Percentiles rank a stretch among this genome's conserved stretches.
These are phyloP conservation scores for Falciphora oryzae DNA, from an alignment of 2,329 filamentous ascomycete genomes.

Conservation along the genomic window DNA sequence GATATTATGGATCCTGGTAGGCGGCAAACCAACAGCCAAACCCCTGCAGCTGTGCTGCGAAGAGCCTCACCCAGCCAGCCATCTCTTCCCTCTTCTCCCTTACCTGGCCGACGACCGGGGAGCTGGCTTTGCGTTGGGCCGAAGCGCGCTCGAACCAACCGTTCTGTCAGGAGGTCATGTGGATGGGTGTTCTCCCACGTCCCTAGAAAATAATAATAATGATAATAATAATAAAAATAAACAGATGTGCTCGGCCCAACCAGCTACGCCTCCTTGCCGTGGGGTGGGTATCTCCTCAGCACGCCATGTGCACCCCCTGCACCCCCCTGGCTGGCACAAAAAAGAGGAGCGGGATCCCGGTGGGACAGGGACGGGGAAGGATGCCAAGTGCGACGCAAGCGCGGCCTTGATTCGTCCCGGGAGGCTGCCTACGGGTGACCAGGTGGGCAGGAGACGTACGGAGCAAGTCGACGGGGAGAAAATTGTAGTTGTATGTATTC, in stretches of 20 bases:
- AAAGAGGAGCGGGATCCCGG: not conserved
- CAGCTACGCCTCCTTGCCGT: not conserved
- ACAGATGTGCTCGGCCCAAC: not conserved
- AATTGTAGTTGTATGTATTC: not conserved
- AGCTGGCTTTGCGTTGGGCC: not conserved
- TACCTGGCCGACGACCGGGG: not conserved
- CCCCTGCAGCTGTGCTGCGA: no score
- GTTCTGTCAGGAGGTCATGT: not conserved
- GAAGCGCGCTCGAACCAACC: not conserved
- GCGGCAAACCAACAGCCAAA: not conserved
- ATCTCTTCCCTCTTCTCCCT: not conserved
- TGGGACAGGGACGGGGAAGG: not conserved
- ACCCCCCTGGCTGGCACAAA: not conserved
- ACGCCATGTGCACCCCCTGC: not conserved
- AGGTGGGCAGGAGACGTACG: not conserved
- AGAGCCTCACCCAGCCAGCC: not conserved
- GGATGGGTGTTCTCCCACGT: not conserved
- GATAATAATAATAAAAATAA: no score
- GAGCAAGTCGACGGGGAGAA: not conserved
- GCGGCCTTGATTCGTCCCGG: not conserved
- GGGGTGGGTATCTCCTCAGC: not conserved
- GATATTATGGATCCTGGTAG: no score
- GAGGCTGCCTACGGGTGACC: no score
- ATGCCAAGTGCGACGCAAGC: not conserved
- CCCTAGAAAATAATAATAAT: no score